Evolutionary conservation across 2,329 filamentous ascomycete species (phyloP), one percentile per base, ranked within the genome.

Genomic region (Fusarium poae): DNA sequence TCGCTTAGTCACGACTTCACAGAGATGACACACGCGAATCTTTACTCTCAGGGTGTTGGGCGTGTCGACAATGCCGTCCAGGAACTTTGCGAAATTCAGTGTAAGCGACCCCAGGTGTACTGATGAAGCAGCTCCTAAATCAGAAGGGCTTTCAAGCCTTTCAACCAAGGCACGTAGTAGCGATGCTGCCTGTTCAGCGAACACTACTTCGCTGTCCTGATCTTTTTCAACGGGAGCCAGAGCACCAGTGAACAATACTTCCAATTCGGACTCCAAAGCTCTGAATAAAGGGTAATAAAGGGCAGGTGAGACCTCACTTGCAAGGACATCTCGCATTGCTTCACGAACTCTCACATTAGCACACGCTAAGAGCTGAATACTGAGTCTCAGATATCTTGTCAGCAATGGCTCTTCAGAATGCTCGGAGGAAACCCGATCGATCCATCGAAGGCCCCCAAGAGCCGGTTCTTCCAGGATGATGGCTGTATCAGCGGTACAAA

Each of bases 11-110:
- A 91, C 85, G 5, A 85, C 85, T 69, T 91, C 89, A 62, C 86
- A 90, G 10, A 92, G 77, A 69, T 91, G 88, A 71, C 89, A 91
- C 40, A 91, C 87, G 70, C 89, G 89, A 72, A 91, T 91, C 74
- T 91, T 91, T 44, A 91, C 88, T 55, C 88, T 83, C 18, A 90
- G 75, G 21, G 84, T 86, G 67, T 83, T 86, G 11, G 82, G 77
- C 15, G 83, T 86, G 61, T 91, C 89, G 5, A 83, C 74, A 11
- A 87, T 78, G 7, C 85, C 84, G 66, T 91, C 87, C 40, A 91
- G 77, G 65, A 91, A 91, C 67, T 88, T 91, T 34, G 89, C 88
- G 74, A 91, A 89, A 74, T 86, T 90, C 40, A 92, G 81, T 1
- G 88, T 86, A 40, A 91, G 79, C 5, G 85, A 83, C 16, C 89